Conservation (phyloP, 2,329 filamentous ascomycete genomes). For the Fusarium palustre region DNA sequence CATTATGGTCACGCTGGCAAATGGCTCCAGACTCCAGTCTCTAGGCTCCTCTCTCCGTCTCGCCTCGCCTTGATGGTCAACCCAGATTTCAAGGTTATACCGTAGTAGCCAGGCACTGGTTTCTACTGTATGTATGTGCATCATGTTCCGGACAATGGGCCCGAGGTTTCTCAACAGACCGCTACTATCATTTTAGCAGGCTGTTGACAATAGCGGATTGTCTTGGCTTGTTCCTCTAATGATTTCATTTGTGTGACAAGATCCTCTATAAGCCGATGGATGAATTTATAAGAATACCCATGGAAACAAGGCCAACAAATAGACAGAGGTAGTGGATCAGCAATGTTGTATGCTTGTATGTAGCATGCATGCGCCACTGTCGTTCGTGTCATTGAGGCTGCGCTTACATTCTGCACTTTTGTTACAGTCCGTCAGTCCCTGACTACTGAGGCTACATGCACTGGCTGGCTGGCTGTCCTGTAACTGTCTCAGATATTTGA, state of each 20-base stretch:
- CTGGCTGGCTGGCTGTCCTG: constrained; percentile 3
- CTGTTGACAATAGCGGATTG: constrained; percentile 2
- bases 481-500: constrained; percentile 25
- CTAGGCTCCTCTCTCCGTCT: constrained; percentile 34
- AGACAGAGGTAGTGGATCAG: constrained; percentile 16
- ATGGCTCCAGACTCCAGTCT: constrained; percentile 38
- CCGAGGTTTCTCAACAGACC: constrained; percentile 38
- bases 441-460: neutral
- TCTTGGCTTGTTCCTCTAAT: constrained; percentile 7
- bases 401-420: constrained; percentile 25
- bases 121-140: constrained; percentile 10
- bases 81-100: constrained; percentile 2
- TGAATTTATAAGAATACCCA: constrained; percentile 10
- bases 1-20: constrained; percentile 32
- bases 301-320: constrained; percentile 4
- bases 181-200: constrained; percentile 23
- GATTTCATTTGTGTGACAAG: constrained; percentile 15
- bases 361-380: constrained; percentile 32
- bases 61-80: constrained; percentile 16
- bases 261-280: constrained; percentile 11
- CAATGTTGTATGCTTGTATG: neutral
- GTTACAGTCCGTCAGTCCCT: neutral
- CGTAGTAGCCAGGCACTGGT: constrained; percentile 7
- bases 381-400: constrained; percentile 26
- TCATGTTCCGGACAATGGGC: constrained; percentile 25